Base-by-base conservation (phyloP, 2,329 filamentous ascomycete genomes). In the Colletotrichum nymphaeae region DNA sequence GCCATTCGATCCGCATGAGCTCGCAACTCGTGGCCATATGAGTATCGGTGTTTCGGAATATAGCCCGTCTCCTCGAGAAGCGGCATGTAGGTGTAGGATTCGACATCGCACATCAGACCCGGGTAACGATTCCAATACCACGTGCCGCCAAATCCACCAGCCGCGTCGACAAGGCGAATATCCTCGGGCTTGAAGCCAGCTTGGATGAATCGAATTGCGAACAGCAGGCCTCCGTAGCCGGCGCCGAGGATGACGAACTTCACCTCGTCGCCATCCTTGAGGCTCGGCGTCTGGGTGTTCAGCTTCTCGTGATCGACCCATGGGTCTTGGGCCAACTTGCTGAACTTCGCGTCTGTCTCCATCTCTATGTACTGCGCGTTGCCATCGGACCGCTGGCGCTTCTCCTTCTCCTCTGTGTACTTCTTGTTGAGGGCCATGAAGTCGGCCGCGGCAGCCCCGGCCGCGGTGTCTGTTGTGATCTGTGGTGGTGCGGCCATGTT, bases 1-100 rank as follows among this genome's bases (percentile, higher is more conserved):
- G 84, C 85, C 35, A 89, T 82, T 9, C 79, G 78, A 11, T 85
- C 78, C 4, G 83, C 81, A 76, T 89, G 83, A 37, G 80, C 78
- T 1, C 83, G 80, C 8, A 88, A 60, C 65, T 89, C 88, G 4
- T 78, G 75, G 0, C 85, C 86, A 12, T 80, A 80, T 0, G 84
- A 80, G 74, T 88, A 89, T 53, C 84, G 83, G 57, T 88, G 82
- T 24, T 82, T 86, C 0, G 90, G 91, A 78, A 91, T 85, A 76
- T 90, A 91, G 0, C 86, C 87, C 1, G 84, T 90, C 79, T 92
- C 89, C 74, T 92, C 90, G 2, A 92, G 83, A 14, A 91, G 79
- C 5, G 90, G 89, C 80, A 92, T 80, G 76, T 92, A 92, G n/a
- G 86, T 82, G 76, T 89, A 91, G 66, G 84, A 84, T 79, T 93